Conservation (phyloP, 345 rosid genomes). For the Durio zibethinus region DNA sequence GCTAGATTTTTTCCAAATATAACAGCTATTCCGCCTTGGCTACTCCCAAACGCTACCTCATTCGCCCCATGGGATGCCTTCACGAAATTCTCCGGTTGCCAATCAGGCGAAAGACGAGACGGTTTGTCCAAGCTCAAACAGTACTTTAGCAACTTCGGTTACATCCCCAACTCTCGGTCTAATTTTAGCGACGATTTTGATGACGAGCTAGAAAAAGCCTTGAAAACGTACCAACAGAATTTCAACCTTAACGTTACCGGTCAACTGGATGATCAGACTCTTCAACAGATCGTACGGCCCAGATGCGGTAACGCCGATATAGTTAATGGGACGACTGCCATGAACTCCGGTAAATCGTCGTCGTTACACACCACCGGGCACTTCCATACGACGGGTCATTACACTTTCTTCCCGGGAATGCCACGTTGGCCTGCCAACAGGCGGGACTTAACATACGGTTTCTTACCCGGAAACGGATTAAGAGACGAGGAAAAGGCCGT, state of each 20-base stretch:
- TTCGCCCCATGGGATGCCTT: slow-evolving; percentile 62
- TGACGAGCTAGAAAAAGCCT: slow-evolving; percentile 49
- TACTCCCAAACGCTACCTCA: slow-evolving; percentile 21
- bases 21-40: slow-evolving; percentile 37
- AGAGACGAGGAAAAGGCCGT: slow-evolving; percentile 49
- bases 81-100: slow-evolving; percentile 57
- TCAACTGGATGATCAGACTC: slow-evolving; percentile 56
- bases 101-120: slow-evolving; percentile 44
- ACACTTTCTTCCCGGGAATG: slow-evolving; percentile 60
- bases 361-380: slow-evolving; percentile 17
- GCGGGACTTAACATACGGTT: slow-evolving; percentile 61
- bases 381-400: slow-evolving; percentile 58
- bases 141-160: slow-evolving; percentile 77
- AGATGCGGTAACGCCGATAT: slow-evolving; percentile 91
- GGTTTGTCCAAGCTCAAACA: slow-evolving; percentile 69
- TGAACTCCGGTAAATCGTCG: slow-evolving; percentile 60
- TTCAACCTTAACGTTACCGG: slow-evolving; percentile 76
- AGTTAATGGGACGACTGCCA: slow-evolving; percentile 70
- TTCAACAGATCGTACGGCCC: slow-evolving; percentile 57
- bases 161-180: slow-evolving; percentile 34
- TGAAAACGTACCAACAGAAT: slow-evolving; percentile 67
- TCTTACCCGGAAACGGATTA: slow-evolving; percentile 41
- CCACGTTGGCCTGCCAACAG: slow-evolving; percentile 65
- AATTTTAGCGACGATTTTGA: slow-evolving; percentile 77
- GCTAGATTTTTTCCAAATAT: slow-evolving; percentile 39